Evolutionary conservation across 2,329 filamentous ascomycete species (phyloP).

Genomic region (Diaporthe vexans): DNA sequence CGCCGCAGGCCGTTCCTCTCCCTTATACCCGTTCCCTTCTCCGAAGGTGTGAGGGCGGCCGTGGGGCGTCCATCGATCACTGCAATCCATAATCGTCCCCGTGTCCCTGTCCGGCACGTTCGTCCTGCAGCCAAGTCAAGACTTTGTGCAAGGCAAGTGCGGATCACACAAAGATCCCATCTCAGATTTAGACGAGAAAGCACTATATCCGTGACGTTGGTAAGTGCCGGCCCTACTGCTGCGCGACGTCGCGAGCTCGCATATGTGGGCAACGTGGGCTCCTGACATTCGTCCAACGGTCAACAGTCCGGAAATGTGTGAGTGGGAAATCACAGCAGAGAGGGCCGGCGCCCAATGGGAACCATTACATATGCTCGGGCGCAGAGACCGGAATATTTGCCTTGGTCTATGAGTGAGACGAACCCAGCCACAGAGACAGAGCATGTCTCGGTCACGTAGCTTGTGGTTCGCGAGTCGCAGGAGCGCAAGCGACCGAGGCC

Average conservation of each 20-base stretch:
- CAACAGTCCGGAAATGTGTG: slow-evolving; percentile 27
- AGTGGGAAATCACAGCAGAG: slow-evolving; percentile 22
- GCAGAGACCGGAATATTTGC: slow-evolving; percentile 22
- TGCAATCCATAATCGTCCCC: no score
- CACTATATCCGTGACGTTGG: slow-evolving; percentile 43
- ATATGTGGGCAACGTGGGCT: slow-evolving; percentile 42
- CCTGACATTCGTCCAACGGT: slow-evolving; percentile 38
- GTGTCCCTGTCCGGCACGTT: neutral
- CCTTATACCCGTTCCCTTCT: neutral
- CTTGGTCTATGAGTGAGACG: slow-evolving; percentile 35
- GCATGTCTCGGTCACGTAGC: slow-evolving; percentile 39
- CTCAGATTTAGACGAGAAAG: slow-evolving; percentile 43
- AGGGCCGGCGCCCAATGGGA: slow-evolving; percentile 23
- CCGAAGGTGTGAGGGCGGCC: neutral
- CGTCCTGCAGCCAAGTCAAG: slow-evolving; percentile 16
- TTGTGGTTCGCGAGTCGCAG: slow-evolving; percentile 31
- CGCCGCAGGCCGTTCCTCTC: neutral
- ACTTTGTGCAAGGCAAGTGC: slow-evolving; percentile 19
- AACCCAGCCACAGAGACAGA: slow-evolving; percentile 37
- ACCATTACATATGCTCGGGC: slow-evolving; percentile 15
- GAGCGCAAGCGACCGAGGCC: slow-evolving; percentile 33
- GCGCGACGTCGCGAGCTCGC: slow-evolving; percentile 41
- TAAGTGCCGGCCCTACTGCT: slow-evolving; percentile 41
- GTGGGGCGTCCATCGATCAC: neutral
- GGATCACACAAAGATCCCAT: slow-evolving; percentile 41